phyloP scores from a whole-genome alignment of 805 yeast species.

The Lipomyces chichibuensis region DNA sequence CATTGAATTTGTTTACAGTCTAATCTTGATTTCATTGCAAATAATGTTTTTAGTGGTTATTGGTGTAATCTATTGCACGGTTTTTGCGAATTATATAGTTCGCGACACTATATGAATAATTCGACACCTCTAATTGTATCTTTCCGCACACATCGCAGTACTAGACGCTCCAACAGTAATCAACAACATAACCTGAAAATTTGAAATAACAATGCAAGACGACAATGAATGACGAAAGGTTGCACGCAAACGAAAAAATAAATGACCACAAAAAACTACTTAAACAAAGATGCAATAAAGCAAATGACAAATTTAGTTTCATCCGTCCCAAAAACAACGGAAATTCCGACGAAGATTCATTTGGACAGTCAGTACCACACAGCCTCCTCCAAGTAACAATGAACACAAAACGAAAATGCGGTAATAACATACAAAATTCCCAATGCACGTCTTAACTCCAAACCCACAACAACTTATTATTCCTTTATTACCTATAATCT shows the following conservation, averaged over 20 bases:
- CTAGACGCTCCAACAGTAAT: neutral
- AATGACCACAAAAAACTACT: neutral
- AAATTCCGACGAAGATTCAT: neutral
- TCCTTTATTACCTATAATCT: neutral
- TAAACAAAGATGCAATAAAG: conserved; percentile 1
- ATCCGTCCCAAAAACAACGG: neutral
- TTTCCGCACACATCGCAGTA: neutral
- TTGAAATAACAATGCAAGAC: neutral
- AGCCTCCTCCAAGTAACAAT: neutral
- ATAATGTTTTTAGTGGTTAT: neutral
- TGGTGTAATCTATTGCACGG: too few relatives aligned
- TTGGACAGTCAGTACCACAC: neutral
- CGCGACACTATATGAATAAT: neutral
- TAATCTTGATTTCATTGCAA: too few relatives aligned
- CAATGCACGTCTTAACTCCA: neutral
- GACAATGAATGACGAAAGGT: conserved; percentile 8
- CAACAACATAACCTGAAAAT: neutral
- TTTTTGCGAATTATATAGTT: too few relatives aligned
- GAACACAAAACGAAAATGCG: neutral
- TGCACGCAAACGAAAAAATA: neutral
- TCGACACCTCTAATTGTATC: neutral
- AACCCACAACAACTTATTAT: neutral
- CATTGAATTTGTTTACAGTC: too few relatives aligned
- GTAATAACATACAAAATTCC: conserved; percentile 3
- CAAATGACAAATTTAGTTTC: neutral